Conservation (phyloP, 192 early-diverging fungal species). For the Anaeromyces robustus region DNA sequence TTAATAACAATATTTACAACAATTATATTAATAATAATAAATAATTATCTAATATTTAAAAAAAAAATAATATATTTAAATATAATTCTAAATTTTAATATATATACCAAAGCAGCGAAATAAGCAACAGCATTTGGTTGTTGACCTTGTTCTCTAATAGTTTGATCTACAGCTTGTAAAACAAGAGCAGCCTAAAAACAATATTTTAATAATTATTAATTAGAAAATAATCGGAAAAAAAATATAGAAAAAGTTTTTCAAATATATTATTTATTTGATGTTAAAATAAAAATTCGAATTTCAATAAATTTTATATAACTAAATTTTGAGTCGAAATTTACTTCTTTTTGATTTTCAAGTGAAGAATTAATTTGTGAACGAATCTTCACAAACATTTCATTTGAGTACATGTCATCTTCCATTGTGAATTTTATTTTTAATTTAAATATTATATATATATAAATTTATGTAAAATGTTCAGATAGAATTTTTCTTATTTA, state of each 20-base stretch:
- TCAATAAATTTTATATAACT: too few species aligned
- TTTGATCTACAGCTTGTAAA: constrained; percentile 35
- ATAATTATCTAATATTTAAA: constrained; percentile 8
- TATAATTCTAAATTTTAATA: neutral
- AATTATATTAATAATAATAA: constrained; percentile 16
- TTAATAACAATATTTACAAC: too few species aligned
- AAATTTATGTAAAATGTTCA: too few species aligned
- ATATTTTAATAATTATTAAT: too few species aligned
- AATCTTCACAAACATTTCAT: constrained; percentile 34
- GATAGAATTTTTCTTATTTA: too few species aligned
- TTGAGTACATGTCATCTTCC: neutral
- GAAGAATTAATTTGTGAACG: constrained; percentile 58
- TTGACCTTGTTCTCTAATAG: constrained; percentile 59
- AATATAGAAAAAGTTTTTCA: too few species aligned
- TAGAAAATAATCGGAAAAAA: too few species aligned
- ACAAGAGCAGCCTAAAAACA: constrained; percentile 17
- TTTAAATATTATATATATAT: neutral
- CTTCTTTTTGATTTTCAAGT: constrained; percentile 71
- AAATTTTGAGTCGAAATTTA: too few species aligned
- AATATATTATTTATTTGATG: too few species aligned
- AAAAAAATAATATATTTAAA: neutral
- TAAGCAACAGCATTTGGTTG: constrained; percentile 62
- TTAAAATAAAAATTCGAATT: too few species aligned
- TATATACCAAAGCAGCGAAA: constrained; percentile 65
- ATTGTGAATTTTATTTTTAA: neutral